phyloP scores from a whole-genome alignment of 768 basidiomycete species.

The Pisolithus tinctorius region DNA sequence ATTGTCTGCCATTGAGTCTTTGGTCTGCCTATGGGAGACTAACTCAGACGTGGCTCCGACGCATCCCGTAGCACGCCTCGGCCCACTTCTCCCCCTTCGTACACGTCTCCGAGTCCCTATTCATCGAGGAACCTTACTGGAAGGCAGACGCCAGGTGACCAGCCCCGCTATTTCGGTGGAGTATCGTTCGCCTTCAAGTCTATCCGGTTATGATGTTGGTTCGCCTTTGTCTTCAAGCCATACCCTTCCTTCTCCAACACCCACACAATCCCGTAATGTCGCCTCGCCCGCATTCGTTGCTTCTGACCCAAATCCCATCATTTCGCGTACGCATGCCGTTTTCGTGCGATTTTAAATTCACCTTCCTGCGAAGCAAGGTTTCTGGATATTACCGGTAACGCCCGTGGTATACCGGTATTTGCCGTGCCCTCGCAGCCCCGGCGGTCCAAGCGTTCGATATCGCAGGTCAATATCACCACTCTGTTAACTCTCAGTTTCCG shows the following conservation, averaged over 20 bases:
- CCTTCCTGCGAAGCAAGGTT: no score
- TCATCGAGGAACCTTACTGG: slow-evolving; percentile 57
- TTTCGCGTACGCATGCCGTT: slow-evolving; percentile 33
- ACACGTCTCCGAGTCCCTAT: slow-evolving; percentile 38
- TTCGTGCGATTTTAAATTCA: no score
- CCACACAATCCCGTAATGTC: slow-evolving; percentile 56
- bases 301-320: slow-evolving; percentile 31
- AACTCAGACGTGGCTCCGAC: slow-evolving; percentile 43
- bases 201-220: slow-evolving; percentile 42
- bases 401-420: no score
- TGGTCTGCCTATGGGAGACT: no score
- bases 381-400: no score
- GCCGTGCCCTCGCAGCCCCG: neutral
- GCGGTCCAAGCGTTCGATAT: slow-evolving; percentile 15
- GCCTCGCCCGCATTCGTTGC: slow-evolving; percentile 38
- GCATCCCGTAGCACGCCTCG: slow-evolving; percentile 45
- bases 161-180: slow-evolving; percentile 25
- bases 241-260: slow-evolving; percentile 54
- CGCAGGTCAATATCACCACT: slow-evolving; percentile 12
- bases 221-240: slow-evolving; percentile 39
- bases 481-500: slow-evolving; percentile 9
- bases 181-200: slow-evolving; percentile 39
- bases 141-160: slow-evolving; percentile 54
- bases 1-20: no score
- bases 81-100: slow-evolving; percentile 39